A percentile compares a stretch with the other conserved stretches of the same genome.
Evolutionary conservation across 2,329 filamentous ascomycete species (phyloP).

Genomic region (Colletotrichum trifolii): DNA sequence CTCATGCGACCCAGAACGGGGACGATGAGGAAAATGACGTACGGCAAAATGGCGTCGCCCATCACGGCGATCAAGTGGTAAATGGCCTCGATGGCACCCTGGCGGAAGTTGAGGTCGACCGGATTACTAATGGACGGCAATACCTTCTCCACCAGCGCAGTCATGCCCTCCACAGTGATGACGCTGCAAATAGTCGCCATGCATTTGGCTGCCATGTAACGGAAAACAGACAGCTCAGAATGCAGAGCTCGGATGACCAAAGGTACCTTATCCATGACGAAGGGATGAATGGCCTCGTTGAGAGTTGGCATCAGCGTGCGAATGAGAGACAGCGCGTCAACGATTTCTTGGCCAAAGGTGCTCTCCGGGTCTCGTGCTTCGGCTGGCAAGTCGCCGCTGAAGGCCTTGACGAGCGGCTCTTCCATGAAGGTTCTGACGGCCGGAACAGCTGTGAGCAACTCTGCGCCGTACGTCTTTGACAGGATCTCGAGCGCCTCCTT

Average conservation of each 20-base stretch:
- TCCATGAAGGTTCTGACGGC: slow-evolving; percentile 86
- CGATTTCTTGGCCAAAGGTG: slow-evolving; percentile 87
- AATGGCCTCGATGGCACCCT: slow-evolving; percentile 93
- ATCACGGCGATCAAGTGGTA: slow-evolving; percentile 98
- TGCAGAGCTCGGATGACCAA: slow-evolving; percentile 88
- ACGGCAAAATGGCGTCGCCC: slow-evolving; percentile 95
- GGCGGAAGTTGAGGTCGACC: slow-evolving; percentile 86
- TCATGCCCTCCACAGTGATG: slow-evolving; percentile 95
- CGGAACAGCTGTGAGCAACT: slow-evolving; percentile 85
- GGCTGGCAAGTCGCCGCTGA: slow-evolving; percentile 76
- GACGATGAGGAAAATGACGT: slow-evolving; percentile 98
- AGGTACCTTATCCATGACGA: slow-evolving; percentile 85
- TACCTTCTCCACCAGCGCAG: slow-evolving; percentile 91
- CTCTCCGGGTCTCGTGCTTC: slow-evolving; percentile 80
- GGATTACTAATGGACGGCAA: slow-evolving; percentile 92
- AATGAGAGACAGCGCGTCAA: slow-evolving; percentile 93
- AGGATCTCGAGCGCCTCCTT: slow-evolving; percentile 94
- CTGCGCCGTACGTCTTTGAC: slow-evolving; percentile 79
- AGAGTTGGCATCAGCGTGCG: slow-evolving; percentile 94
- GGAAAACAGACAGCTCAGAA: slow-evolving; percentile 88
- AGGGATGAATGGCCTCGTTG: slow-evolving; percentile 77
- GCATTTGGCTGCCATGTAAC: slow-evolving; percentile 97
- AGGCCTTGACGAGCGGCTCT: slow-evolving; percentile 79
- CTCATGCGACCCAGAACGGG: slow-evolving; percentile 98
- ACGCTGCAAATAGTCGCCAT: slow-evolving; percentile 97